These are phyloP conservation scores for Vigna angularis DNA, from an alignment of 306 rosid genomes.

Conservation along the genomic window DNA sequence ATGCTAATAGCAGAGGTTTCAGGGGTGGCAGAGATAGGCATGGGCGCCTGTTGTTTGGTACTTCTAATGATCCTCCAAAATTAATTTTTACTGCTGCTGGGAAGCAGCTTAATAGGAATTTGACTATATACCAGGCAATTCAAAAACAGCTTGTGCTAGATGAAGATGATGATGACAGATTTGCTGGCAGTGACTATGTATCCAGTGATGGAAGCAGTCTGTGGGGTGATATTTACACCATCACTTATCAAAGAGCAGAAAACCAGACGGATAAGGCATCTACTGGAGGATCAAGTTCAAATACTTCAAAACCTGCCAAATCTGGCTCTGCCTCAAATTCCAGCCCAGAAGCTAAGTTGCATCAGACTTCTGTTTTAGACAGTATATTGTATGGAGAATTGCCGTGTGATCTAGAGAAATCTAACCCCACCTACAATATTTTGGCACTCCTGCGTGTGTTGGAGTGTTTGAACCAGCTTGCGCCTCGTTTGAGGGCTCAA, in stretches of 20 bases:
- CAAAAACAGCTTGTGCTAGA: constrained; percentile 87
- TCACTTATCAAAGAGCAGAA: constrained; percentile 86
- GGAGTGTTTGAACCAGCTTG: constrained; percentile 93
- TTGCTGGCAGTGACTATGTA: constrained; percentile 69
- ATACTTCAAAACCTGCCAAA: constrained; percentile 63
- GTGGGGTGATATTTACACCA: constrained; percentile 88
- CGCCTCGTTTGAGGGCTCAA: constrained; percentile 76
- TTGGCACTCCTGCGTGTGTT: constrained; percentile 79
- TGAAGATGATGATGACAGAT: constrained; percentile 94
- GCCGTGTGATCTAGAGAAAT: constrained; percentile 89
- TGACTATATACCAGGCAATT: constrained; percentile 88
- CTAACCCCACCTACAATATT: constrained; percentile 79
- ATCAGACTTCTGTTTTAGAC: constrained; percentile 73
- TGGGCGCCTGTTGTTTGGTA: constrained; percentile 73
- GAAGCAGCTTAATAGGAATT: constrained; percentile 83
- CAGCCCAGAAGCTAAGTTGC: constrained; percentile 59
- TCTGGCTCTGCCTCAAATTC: constrained; percentile 61
- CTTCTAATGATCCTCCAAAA: constrained; percentile 70
- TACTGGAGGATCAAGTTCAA: constrained; percentile 67
- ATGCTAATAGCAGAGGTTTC: constrained; percentile 72
- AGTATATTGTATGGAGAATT: constrained; percentile 88
- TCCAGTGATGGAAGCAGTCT: constrained; percentile 88
- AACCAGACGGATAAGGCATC: constrained; percentile 64
- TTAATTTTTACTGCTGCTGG: constrained; percentile 80
- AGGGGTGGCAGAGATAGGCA: constrained; percentile 85